Base-by-base conservation (phyloP, 805 yeast genomes). In the Nakazawaea laoshanensis region DNA sequence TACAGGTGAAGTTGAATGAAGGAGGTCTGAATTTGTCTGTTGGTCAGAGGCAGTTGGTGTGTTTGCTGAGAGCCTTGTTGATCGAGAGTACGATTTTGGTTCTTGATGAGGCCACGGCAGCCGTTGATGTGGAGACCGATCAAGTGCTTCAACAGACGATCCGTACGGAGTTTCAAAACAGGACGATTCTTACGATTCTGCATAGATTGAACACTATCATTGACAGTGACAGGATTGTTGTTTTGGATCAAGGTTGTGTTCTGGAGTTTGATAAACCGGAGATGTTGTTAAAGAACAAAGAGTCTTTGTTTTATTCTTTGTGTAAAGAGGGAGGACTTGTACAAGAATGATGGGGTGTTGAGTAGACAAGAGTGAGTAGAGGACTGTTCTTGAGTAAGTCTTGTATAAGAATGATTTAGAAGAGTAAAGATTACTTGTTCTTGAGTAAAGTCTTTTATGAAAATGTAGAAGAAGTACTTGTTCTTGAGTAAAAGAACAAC, bases 61-160 rank as follows among this genome's bases (percentile, higher is more conserved):
- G 84, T 56, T 58, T 77, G 31, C 79, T 83, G 0, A 59, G 86
- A 46, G 84, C 81, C 2, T 57, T 77, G 40, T 59, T 77, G 46
- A 70, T 72, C 36, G 65, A 68, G 22, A 57, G 69, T 1, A 67
- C 71, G 26, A 65, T 77, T 19, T 59, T 77, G 42, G 74, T 77
- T 2, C 56, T 77, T 42, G 86, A 77, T 52, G 86, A 77, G 52
- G 84, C 84, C 5, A 77, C 86, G 5, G 84, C 84, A 5, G 82
- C 84, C 1, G 84, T 77, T 30, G 86, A 77, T 52, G 83, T 77
- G 14, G 82, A 77, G 47, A 77, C 86, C 3, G 86, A 77, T 52
- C 61, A 69, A 44, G 62, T 77, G 19, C 59, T 77, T 33, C 85
- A 77, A 55, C 69, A 74, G 38, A 77, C 86, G 3, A 77, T 77